Evolutionary conservation across 1,284 basidiomycete genomes (phyloP), one percentile per base, ranked within the genome.

Genomic region (Vanrija pseudolonga): DNA sequence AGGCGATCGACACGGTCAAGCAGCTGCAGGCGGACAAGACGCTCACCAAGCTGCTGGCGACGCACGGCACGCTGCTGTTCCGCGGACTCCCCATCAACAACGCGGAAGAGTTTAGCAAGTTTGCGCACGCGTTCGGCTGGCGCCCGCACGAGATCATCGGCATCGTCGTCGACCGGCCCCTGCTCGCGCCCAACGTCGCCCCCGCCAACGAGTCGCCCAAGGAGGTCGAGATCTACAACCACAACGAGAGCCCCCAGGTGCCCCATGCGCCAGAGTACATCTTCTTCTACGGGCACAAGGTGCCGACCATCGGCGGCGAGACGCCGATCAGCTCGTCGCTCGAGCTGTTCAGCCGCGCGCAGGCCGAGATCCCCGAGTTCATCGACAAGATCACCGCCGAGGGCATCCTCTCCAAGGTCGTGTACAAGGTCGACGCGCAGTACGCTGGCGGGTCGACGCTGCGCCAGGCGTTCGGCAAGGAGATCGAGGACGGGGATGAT

Each of bases 181-280:
- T 40, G 46, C 48, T 60, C 4, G 60, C 60, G 5, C 47, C 45
- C n/a, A 57, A 62, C 32, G 57, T 62, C 24, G 44, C 53, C 11
- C 60, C 60, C 1, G 60, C 60, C 12, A 62, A 62, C 47, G 60
- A 62, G 48, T 38, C 40, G n/a, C 52, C 57, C 7, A 37, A 41
- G 11, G 23, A 47, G 9, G 47, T 47, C 3, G 47, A 48, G 20
- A 50, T 62, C 24, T 61, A 50, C 55, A 50, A 50, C 26, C 57
- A 62, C 55, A 62, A 62, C 55, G 57, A 61, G 51, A 45, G 32
- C 19, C 50, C 50, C 5, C 54, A 54, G 49, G 58, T 62, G 7
- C 55, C 60, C 8, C 60, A 60, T 19, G 56, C 53, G 11, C 60
- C 60, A 3, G 50, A 47, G 37, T 53, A 60, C 40, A 47, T 62